Base-by-base conservation (phyloP, 306 rosid species). In the Fragaria iinumae region DNA sequence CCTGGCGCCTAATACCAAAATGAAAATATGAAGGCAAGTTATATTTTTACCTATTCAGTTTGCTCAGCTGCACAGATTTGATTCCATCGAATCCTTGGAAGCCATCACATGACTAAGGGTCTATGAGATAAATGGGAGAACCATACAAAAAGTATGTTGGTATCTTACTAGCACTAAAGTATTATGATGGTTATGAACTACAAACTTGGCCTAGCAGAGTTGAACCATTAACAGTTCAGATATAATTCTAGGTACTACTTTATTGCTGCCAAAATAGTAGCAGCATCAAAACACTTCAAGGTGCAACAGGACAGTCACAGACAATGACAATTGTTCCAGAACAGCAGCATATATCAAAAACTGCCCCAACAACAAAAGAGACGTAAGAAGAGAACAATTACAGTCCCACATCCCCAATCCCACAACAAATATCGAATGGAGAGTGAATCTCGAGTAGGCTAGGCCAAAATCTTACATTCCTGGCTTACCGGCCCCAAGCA, bases 401-500 rank as follows among this genome's bases (percentile, higher is more conserved):
- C 71, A 2, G 75, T 75, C 72, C 78, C 55, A 12, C 44, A 75
- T 82, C 32, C 76, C 71, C 4, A 76, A 73, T 47, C 57, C 84
- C 71, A 47, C 73, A 56, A 53, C 32, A 27, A 21, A 55, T 38
- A 60, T 79, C 79, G 48, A 55, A 59, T 11, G 69, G 60, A 52
- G 69, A 81, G 59, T 27, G 53, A 50, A 23, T 47, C 52, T 34
- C 72, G 41, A 60, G 18, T 72, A 66, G 60, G 76, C 63, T 39
- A 49, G 21, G 49, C 27, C 56, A 20, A 57, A 55, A 17, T 11
- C 45, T 64, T 75, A 91, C 93, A 92, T 83, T 16, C 86, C 86
- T 59, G 93, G 97, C 81, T 69, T 80, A 71, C 97, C 96, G 39
- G 96, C 77, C 79, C 96, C 97, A 55, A 92, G 97, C 43, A 92